Conservation (phyloP, 225 moss, liverwort and hornwort species). For the Takakia lepidozioides region DNA sequence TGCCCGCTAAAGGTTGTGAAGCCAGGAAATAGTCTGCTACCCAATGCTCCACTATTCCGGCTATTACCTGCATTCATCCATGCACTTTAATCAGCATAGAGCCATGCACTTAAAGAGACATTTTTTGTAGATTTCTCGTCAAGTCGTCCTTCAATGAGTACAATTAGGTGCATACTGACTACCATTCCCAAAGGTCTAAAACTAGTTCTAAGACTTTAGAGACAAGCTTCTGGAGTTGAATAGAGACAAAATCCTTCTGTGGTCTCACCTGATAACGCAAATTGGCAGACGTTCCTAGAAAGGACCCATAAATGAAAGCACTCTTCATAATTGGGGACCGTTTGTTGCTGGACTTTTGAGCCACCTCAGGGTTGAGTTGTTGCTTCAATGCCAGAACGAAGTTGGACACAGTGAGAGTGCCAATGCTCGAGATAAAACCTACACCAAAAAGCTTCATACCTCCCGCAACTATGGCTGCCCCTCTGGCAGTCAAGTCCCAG, state of each 20-base stretch:
- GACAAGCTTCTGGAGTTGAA: no score
- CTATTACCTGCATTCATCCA: constrained; percentile 55
- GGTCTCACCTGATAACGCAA: constrained; percentile 78
- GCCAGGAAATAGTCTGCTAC: constrained; percentile 83
- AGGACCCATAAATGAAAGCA: constrained; percentile 71
- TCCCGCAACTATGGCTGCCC: constrained; percentile 63
- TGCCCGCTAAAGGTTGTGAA: constrained; percentile 76
- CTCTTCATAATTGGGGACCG: constrained; percentile 75
- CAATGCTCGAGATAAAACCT: constrained; percentile 70
- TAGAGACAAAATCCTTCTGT: no score
- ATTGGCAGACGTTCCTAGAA: constrained; percentile 82
- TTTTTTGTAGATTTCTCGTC: no score
- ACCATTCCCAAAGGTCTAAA: no score
- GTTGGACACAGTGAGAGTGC: constrained; percentile 61
- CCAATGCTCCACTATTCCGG: constrained; percentile 92
- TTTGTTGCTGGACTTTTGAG: constrained; percentile 36
- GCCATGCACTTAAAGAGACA: no score
- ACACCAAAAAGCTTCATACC: constrained; percentile 90
- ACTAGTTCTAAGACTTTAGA: no score
- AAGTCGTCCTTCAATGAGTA: no score
- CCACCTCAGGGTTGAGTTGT: constrained; percentile 23
- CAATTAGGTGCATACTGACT: no score
- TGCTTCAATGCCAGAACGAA: constrained; percentile 45
- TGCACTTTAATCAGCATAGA: no score
- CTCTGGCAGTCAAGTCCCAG: constrained; percentile 51